A percentile compares a stretch with the other conserved stretches of the same genome.
phyloP scores from a whole-genome alignment of 1,139 yeast species.

The Candida freyschussii region DNA sequence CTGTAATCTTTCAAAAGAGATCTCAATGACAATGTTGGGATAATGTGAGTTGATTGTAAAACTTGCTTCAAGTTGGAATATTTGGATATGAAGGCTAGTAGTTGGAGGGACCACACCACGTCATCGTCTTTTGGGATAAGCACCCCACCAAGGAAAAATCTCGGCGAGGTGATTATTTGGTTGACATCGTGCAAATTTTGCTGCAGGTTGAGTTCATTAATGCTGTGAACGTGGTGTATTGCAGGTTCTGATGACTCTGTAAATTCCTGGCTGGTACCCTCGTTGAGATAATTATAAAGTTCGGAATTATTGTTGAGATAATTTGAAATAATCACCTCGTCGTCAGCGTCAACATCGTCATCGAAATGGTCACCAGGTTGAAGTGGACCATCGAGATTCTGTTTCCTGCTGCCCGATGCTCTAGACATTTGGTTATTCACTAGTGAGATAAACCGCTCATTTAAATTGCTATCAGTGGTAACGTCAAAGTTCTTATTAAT shows the following conservation, averaged over 20 bases:
- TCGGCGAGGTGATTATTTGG: constrained; percentile 38
- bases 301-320: constrained; percentile 10
- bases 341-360: constrained; percentile 4
- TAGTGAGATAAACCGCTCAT: constrained; percentile 10
- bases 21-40: constrained; percentile 39
- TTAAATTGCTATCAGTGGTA: constrained; percentile 22
- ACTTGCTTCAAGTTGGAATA: constrained; percentile 74
- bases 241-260: constrained; percentile 3
- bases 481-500: constrained; percentile 33
- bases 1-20: constrained; percentile 16
- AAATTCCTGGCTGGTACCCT: constrained; percentile 1
- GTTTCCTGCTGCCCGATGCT: too few species aligned
- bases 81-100: constrained; percentile 88
- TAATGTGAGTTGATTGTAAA: constrained; percentile 65
- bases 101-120: constrained; percentile 87
- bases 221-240: constrained; percentile 6
- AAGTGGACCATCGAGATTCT: neutral
- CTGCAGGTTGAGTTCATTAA: constrained; percentile 10
- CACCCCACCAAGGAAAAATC: constrained; percentile 69
- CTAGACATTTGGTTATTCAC: constrained; percentile 8
- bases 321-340: constrained; percentile 3
- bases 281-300: constrained; percentile 9
- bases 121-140: constrained; percentile 89
- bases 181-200: constrained; percentile 20
- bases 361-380: too few species aligned